These are phyloP conservation scores for Lasiodiplodia sp. DNA, from an alignment of 2,329 filamentous ascomycete species.

Conservation along the genomic window DNA sequence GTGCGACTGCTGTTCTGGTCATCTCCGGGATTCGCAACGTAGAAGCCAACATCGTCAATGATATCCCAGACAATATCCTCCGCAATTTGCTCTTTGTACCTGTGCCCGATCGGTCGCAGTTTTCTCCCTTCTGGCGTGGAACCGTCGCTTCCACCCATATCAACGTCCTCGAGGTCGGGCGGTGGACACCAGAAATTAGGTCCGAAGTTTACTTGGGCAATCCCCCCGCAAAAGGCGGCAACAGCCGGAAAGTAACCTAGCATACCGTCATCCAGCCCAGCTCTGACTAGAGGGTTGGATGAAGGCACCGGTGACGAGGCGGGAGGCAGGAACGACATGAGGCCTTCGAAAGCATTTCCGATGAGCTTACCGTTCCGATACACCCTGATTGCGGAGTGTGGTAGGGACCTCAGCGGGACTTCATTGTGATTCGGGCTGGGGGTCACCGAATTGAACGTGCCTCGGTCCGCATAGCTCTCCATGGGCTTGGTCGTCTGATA, in stretches of 20 bases:
- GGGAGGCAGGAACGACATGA: conserved; percentile 90
- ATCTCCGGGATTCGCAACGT: conserved; percentile 69
- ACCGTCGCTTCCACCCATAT: conserved; percentile 38
- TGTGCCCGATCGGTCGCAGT: conserved; percentile 72
- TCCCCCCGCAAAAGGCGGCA: conserved; percentile 88
- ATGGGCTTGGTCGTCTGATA: conserved; percentile 88
- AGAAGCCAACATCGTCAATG: conserved; percentile 93
- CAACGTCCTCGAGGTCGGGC: conserved; percentile 57
- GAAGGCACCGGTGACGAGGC: conserved; percentile 78
- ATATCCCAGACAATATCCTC: conserved; percentile 95
- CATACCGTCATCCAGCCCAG: conserved; percentile 92
- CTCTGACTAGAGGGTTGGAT: conserved; percentile 54
- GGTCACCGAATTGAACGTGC: conserved; percentile 68
- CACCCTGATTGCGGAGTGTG: conserved; percentile 83
- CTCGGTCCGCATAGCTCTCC: conserved; percentile 67
- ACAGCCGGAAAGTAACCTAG: conserved; percentile 95
- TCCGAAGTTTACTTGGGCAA: conserved; percentile 93
- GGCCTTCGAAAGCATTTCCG: conserved; percentile 85
- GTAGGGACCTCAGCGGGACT: conserved; percentile 82
- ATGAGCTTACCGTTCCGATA: conserved; percentile 92
- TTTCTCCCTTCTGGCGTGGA: conserved; percentile 39
- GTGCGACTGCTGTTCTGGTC: conserved; percentile 19
- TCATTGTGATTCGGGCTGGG: conserved; percentile 76
- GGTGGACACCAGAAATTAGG: conserved; percentile 92
- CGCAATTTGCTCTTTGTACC: conserved; percentile 91